These are phyloP conservation scores for Marsdenia floribunda DNA, from an alignment of 257 asterid species.

Conservation along the genomic window DNA sequence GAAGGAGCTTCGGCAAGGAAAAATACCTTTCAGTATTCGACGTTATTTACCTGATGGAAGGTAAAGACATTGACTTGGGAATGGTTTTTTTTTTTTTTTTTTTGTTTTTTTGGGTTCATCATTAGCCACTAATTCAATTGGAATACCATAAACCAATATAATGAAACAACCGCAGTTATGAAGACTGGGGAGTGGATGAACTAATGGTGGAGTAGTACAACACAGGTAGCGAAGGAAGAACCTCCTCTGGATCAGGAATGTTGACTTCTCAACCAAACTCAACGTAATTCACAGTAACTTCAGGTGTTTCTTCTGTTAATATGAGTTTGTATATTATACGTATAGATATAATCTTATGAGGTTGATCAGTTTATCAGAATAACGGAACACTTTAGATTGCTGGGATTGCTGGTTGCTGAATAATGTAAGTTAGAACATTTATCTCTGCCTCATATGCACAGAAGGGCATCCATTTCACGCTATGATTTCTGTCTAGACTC, in stretches of 20 bases:
- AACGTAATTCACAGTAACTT: neutral
- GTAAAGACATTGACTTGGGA: neutral
- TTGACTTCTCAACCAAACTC: neutral
- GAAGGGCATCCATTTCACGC: neutral
- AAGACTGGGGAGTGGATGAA: constrained; percentile 4
- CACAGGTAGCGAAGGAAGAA: neutral
- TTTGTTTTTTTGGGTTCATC: neutral
- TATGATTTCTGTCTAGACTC: neutral
- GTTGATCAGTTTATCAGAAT: too few species aligned
- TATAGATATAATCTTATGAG: too few species aligned
- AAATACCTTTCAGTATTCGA: neutral
- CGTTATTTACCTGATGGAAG: neutral
- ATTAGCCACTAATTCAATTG: neutral
- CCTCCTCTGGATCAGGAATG: neutral
- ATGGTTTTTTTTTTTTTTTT: neutral
- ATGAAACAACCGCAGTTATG: neutral
- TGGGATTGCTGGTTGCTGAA: too few species aligned
- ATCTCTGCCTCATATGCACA: too few species aligned
- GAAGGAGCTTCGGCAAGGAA: constrained; percentile 2
- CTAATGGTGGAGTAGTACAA: neutral
- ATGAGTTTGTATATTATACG: too few species aligned
- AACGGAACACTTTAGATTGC: too few species aligned
- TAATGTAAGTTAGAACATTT: too few species aligned
- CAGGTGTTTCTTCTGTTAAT: neutral
- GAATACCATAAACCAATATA: neutral